Evolutionary conservation across 176 grass and related monocot species (phyloP).

Genomic region (Carex pumila): DNA sequence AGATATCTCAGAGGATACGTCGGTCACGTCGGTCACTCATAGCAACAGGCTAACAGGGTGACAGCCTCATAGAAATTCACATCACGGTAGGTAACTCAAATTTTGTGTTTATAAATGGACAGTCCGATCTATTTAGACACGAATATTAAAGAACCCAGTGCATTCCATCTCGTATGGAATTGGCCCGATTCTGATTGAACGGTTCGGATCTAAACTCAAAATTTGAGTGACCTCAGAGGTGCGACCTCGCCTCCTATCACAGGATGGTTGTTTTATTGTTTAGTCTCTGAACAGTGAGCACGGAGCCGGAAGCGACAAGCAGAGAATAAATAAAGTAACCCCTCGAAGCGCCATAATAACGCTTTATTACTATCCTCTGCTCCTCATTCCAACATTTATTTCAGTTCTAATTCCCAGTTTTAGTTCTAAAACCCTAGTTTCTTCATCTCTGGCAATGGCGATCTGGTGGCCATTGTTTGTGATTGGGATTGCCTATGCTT

Average conservation of each 20-base stretch:
- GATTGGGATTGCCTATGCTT: slow-evolving; percentile 57
- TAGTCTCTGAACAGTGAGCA: too few relatives aligned
- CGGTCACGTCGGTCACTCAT: too few relatives aligned
- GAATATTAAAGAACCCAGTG: too few relatives aligned
- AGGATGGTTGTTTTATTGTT: neutral
- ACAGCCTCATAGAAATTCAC: neutral
- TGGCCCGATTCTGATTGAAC: too few relatives aligned
- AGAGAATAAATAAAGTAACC: neutral
- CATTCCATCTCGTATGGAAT: too few relatives aligned
- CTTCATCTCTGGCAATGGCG: slow-evolving; percentile 33
- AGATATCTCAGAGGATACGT: too few relatives aligned
- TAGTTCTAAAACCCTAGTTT: slow-evolving; percentile 23
- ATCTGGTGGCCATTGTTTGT: slow-evolving; percentile 97
- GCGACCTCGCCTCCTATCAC: too few relatives aligned
- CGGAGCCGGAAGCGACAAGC: neutral
- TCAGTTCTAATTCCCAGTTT: neutral
- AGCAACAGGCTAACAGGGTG: neutral
- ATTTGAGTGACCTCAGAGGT: too few relatives aligned
- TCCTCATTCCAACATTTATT: neutral
- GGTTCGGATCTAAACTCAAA: too few relatives aligned
- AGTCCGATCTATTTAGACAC: too few relatives aligned
- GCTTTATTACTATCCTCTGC: neutral
- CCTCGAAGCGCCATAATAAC: neutral
- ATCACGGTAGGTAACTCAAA: too few relatives aligned
- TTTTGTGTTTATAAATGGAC: too few relatives aligned